Conservation (phyloP, 2,329 filamentous ascomycete species). For the Ophiostoma piceae region DNA sequence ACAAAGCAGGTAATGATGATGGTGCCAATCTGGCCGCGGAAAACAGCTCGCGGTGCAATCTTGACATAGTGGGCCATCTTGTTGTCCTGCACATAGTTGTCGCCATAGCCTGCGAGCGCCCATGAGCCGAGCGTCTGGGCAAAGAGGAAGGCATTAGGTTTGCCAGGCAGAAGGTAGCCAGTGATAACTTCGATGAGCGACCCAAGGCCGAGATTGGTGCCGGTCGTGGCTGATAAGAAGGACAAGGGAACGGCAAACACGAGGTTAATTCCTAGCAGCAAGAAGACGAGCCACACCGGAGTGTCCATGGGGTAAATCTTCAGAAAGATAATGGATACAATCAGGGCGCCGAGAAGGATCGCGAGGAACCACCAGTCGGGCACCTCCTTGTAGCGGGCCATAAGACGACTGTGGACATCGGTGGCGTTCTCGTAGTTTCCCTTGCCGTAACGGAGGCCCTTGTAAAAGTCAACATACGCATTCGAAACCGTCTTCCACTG, state of each 20-base stretch:
- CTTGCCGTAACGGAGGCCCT: conserved; percentile 49
- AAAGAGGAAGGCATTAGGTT: conserved; percentile 37
- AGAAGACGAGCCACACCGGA: conserved; percentile 43
- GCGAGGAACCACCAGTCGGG: conserved; percentile 55
- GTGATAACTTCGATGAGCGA: conserved; percentile 41
- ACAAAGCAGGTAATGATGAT: conserved; percentile 57
- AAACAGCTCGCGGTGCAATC: conserved; percentile 59
- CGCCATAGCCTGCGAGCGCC: conserved; percentile 38
- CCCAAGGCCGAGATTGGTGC: conserved; percentile 41
- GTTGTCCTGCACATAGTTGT: conserved; percentile 58
- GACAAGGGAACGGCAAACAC: conserved; percentile 41
- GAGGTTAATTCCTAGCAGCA: conserved; percentile 37
- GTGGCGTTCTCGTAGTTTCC: conserved; percentile 48
- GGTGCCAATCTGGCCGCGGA: conserved; percentile 56
- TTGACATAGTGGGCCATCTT: conserved; percentile 73
- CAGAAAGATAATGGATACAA: conserved; percentile 48
- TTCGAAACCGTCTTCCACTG: conserved; percentile 48
- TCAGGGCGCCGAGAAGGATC: conserved; percentile 50
- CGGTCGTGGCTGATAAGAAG: conserved; percentile 39
- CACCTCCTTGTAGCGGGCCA: conserved; percentile 57
- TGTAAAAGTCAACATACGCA: conserved; percentile 27
- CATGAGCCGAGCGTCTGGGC: conserved; percentile 39
- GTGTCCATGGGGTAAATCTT: conserved; percentile 53
- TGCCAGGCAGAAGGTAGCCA: conserved; percentile 34
- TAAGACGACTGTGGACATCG: conserved; percentile 55